Evolutionary conservation across 1,139 yeast genomes (phyloP).

Genomic region (Yamadazyma triangularis): DNA sequence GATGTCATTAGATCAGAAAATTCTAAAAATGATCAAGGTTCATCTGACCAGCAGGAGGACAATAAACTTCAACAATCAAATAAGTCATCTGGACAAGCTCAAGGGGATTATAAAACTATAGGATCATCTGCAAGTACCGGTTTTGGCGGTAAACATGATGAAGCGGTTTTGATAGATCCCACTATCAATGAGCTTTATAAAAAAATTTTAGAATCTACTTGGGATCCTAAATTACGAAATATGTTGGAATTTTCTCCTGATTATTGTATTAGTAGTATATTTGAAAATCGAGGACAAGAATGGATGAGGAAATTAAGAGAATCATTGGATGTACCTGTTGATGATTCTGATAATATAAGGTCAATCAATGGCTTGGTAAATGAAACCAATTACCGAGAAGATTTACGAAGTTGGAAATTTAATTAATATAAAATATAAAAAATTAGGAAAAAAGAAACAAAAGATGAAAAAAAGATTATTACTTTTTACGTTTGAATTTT

Average conservation of each 20-base stretch:
- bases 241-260: constrained; percentile 66
- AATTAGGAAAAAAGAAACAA: no score
- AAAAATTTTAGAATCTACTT: constrained; percentile 63
- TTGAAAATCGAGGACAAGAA: constrained; percentile 65
- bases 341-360: constrained; percentile 52
- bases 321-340: constrained; percentile 25
- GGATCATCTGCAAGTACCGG: neutral
- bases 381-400: constrained; percentile 37
- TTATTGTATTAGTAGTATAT: constrained; percentile 70
- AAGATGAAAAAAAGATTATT: no score
- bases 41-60: constrained; percentile 1
- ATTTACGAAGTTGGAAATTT: constrained; percentile 44
- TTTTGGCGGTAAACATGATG: constrained; percentile 5
- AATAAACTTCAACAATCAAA: neutral
- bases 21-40: constrained; percentile 4
- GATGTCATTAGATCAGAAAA: constrained; percentile 23
- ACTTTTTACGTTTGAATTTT: constrained; percentile 1
- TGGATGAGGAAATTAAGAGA: constrained; percentile 41
- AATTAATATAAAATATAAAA: no score
- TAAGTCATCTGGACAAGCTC: neutral
- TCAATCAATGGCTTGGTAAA: constrained; percentile 44
- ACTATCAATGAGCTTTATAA: constrained; percentile 51
- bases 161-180: constrained; percentile 42
- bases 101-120: no score
- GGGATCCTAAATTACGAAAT: constrained; percentile 66